Evolutionary conservation across 345 rosid species (phyloP).

Genomic region (Trapa bicornis): DNA sequence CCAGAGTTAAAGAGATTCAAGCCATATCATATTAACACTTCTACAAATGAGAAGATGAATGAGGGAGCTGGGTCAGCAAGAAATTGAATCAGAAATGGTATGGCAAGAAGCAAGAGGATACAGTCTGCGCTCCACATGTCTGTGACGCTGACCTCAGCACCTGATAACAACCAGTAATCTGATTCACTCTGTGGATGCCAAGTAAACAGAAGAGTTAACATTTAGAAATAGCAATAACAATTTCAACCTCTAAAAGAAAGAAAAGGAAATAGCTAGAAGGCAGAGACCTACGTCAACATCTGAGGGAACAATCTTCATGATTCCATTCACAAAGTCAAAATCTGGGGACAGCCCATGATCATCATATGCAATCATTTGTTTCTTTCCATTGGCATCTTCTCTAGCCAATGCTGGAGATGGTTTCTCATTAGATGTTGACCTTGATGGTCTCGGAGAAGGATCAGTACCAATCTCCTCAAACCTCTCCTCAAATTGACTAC

Average conservation of each 20-base stretch:
- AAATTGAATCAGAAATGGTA: neutral
- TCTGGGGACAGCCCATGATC: constrained; percentile 39
- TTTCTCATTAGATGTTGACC: constrained; percentile 36
- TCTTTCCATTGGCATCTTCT: constrained; percentile 41
- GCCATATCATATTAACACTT: neutral
- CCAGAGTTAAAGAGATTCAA: constrained; percentile 20
- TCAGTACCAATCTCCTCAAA: constrained; percentile 64
- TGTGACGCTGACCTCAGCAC: constrained; percentile 72
- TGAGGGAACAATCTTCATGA: constrained; percentile 89
- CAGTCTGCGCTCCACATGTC: constrained; percentile 77
- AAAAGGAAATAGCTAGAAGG: neutral
- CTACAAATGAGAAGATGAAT: neutral
- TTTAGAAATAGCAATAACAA: neutral
- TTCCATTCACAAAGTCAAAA: constrained; percentile 55
- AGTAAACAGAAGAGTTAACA: neutral
- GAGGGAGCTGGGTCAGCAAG: neutral
- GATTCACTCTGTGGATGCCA: constrained; percentile 30
- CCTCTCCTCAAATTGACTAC: constrained; percentile 83
- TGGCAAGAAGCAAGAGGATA: constrained; percentile 33
- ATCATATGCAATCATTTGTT: constrained; percentile 41
- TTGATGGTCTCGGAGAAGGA: constrained; percentile 49
- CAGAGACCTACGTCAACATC: constrained; percentile 65
- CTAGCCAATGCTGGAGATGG: constrained; percentile 16
- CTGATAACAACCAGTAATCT: constrained; percentile 95
- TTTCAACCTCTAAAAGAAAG: neutral